phyloP scores from a whole-genome alignment of 2,329 filamentous ascomycete species.

The Botrytis elliptica region DNA sequence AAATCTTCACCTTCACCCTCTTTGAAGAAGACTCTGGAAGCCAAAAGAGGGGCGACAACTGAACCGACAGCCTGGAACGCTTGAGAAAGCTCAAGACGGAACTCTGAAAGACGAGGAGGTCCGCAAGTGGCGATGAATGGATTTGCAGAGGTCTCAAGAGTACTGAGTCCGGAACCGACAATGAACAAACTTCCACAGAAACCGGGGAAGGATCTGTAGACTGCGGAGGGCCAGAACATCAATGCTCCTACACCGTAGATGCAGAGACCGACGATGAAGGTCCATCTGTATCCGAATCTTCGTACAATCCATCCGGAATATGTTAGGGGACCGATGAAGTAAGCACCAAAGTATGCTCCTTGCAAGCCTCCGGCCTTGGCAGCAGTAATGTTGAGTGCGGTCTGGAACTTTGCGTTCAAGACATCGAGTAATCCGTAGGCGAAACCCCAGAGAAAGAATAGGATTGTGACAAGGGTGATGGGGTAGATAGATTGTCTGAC shows the following conservation, averaged over 20 bases:
- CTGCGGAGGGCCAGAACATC: constrained; percentile 79
- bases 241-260: constrained; percentile 75
- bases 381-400: constrained; percentile 62
- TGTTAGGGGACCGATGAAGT: constrained; percentile 65
- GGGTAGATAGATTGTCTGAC: constrained; percentile 20
- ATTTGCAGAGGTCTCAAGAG: constrained; percentile 78
- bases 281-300: constrained; percentile 72
- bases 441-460: constrained; percentile 21
- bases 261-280: constrained; percentile 72
- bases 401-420: constrained; percentile 57
- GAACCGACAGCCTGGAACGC: constrained; percentile 72
- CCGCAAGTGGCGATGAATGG: constrained; percentile 71
- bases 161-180: constrained; percentile 71
- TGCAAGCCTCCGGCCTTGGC: constrained; percentile 61
- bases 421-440: constrained; percentile 84
- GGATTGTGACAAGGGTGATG: constrained; percentile 20
- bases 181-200: constrained; percentile 52
- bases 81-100: constrained; percentile 72
- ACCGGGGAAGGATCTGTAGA: constrained; percentile 41
- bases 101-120: constrained; percentile 69
- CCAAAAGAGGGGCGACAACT: constrained; percentile 69
- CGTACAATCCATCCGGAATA: constrained; percentile 69
- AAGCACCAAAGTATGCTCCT: constrained; percentile 69
- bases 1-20: constrained; percentile 38
- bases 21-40: constrained; percentile 68